Percentiles rank a stretch among this genome's conserved stretches.
These are phyloP conservation scores for Fraxinus pennsylvanica DNA, from an alignment of 257 asterid genomes.

Conservation along the genomic window DNA sequence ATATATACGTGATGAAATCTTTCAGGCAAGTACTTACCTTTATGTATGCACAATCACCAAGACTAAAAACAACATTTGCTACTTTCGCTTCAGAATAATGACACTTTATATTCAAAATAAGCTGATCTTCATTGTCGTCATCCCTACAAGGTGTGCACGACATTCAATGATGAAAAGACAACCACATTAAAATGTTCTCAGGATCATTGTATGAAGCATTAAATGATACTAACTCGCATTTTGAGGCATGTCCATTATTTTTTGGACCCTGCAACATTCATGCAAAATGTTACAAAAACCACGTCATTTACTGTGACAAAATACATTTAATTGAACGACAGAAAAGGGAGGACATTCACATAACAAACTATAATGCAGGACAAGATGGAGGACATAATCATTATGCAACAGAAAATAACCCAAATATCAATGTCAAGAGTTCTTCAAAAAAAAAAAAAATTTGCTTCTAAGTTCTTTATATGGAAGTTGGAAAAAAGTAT, in stretches of 20 bases:
- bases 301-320: not conserved
- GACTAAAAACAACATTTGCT: conserved; percentile 32
- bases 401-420: not conserved
- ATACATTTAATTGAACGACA: not conserved
- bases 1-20: not conserved
- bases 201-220: conserved; percentile 12
- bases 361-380: not conserved
- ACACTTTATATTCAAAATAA: conserved; percentile 43
- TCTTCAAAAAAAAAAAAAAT: not conserved
- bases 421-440: not conserved
- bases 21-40: conserved; percentile 35
- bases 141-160: conserved; percentile 26
- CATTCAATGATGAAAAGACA: conserved; percentile 13
- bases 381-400: not conserved
- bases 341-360: not conserved
- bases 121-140: conserved; percentile 36
- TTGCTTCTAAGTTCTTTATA: conserved; percentile 4
- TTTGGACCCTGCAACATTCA: conserved; percentile 32
- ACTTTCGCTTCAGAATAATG: conserved; percentile 50
- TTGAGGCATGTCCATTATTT: conserved; percentile 20
- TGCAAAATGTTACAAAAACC: not conserved
- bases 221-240: conserved; percentile 33
- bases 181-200: not conserved
- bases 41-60: conserved; percentile 52
- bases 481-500: conserved; percentile 5